Percentiles rank a stretch among this genome's conserved stretches.
These are phyloP conservation scores for Nitzschia inconspicua DNA, from an alignment of 108 stramenopile species.

Conservation along the genomic window DNA sequence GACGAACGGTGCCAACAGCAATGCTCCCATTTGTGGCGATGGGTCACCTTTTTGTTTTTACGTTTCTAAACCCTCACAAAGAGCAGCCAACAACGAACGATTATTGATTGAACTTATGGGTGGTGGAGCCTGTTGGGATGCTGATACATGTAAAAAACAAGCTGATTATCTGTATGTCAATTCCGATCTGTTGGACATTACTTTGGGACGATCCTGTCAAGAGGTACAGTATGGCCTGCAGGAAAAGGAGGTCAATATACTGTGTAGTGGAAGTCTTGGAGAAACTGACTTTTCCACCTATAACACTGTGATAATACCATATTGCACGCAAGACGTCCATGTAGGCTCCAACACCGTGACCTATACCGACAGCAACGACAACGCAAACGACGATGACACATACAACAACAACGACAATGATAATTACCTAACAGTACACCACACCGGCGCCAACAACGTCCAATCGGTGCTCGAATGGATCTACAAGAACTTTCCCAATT, in stretches of 20 bases:
- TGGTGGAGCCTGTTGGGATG: constrained; percentile 62
- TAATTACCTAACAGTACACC: constrained; percentile 14
- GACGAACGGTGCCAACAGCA: background rate
- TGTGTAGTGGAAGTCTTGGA: constrained; percentile 32
- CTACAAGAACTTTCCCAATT: constrained; percentile 41
- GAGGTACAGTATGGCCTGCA: constrained; percentile 22
- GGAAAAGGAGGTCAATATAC: constrained; percentile 19
- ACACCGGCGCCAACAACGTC: constrained; percentile 42
- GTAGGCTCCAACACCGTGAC: constrained; percentile 22
- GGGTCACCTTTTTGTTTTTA: constrained; percentile 52
- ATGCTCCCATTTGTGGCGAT: constrained; percentile 44
- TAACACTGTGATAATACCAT: constrained; percentile 39
- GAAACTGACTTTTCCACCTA: constrained; percentile 39
- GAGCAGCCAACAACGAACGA: constrained; percentile 20
- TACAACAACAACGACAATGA: constrained; percentile 11
- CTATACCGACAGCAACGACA: constrained; percentile 13
- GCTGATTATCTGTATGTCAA: constrained; percentile 27
- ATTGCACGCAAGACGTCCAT: constrained; percentile 56
- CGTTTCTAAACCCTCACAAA: constrained; percentile 32
- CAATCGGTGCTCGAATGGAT: constrained; percentile 36
- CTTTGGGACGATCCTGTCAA: constrained; percentile 29
- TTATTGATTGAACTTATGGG: constrained; percentile 53
- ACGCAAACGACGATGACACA: background rate
- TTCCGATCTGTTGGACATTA: constrained; percentile 10
- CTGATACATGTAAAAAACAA: constrained; percentile 35